A percentile compares a stretch with the other conserved stretches of the same genome.
These are phyloP conservation scores for Dianthus caryophyllus DNA, from an alignment of 148 eudicot species.

Conservation along the genomic window DNA sequence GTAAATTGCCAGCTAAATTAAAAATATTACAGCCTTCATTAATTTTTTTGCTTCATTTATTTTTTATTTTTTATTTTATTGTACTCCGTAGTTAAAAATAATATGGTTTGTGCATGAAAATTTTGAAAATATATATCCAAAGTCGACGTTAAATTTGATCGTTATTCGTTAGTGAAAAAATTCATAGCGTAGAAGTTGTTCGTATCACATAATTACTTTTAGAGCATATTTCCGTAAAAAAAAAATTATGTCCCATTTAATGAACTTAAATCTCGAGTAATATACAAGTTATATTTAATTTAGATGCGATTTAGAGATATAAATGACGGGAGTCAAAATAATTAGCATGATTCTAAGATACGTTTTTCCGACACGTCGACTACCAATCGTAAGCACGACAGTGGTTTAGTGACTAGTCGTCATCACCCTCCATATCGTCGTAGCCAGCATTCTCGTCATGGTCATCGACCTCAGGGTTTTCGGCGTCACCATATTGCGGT, in stretches of 20 bases:
- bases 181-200: no score
- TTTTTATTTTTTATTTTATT: neutral
- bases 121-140: no score
- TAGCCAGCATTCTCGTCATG: constrained; percentile 42
- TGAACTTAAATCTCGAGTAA: neutral
- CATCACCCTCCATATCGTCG: constrained; percentile 49
- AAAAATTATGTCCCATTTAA: no score
- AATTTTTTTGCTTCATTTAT: no score
- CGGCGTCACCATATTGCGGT: constrained; percentile 28
- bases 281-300: neutral
- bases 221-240: no score
- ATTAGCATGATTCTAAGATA: neutral
- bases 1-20: constrained; percentile 17
- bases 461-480: constrained; percentile 32
- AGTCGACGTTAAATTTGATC: no score
- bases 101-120: no score
- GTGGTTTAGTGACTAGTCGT: constrained; percentile 29
- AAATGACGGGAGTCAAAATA: neutral
- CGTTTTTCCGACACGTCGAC: no score
- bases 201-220: no score
- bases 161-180: no score
- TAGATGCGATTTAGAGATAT: neutral
- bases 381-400: no score
- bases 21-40: neutral
- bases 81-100: neutral